Percentiles rank a stretch among this genome's conserved stretches.
These are phyloP conservation scores for Pelargonium citronellum DNA, from an alignment of 441 rosid species.

Conservation along the genomic window DNA sequence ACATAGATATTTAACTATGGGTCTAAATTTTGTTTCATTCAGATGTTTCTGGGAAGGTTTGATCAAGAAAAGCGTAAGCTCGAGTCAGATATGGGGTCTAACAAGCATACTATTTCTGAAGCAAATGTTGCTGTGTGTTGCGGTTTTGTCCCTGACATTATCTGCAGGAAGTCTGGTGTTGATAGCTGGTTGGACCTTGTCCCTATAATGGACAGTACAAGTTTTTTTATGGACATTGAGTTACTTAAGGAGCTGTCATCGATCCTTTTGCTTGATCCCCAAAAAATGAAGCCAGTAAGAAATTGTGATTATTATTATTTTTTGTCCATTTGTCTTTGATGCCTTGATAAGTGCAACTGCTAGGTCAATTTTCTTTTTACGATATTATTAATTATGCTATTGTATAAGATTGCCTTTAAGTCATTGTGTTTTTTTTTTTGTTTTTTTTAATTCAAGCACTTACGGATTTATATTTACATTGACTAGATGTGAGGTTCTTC, in stretches of 20 bases:
- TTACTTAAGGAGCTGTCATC: conserved; percentile 54
- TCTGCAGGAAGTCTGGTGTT: conserved; percentile 45
- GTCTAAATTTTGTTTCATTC: conserved; percentile 23
- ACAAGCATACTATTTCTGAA: conserved; percentile 27
- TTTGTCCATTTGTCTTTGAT: neutral
- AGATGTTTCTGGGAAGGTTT: conserved; percentile 69
- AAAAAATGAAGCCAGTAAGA: conserved; percentile 42
- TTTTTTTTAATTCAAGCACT: too few species aligned
- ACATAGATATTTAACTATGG: conserved; percentile 15
- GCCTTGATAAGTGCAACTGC: neutral
- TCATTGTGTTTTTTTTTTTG: neutral
- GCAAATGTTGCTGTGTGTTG: conserved; percentile 46
- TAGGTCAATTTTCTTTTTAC: too few species aligned
- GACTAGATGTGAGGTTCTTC: too few species aligned
- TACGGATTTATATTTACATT: too few species aligned
- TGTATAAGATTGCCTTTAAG: neutral
- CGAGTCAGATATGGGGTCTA: conserved; percentile 28
- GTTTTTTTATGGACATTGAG: conserved; percentile 68
- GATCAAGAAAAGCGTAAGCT: conserved; percentile 49
- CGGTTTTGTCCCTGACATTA: conserved; percentile 44
- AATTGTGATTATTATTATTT: too few species aligned
- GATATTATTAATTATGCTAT: neutral
- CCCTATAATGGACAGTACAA: conserved; percentile 50
- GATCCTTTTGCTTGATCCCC: conserved; percentile 35
- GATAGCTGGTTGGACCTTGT: conserved; percentile 53